These are phyloP conservation scores for Stachybotrys chartarum DNA, from an alignment of 2,329 filamentous ascomycete species.

Conservation along the genomic window DNA sequence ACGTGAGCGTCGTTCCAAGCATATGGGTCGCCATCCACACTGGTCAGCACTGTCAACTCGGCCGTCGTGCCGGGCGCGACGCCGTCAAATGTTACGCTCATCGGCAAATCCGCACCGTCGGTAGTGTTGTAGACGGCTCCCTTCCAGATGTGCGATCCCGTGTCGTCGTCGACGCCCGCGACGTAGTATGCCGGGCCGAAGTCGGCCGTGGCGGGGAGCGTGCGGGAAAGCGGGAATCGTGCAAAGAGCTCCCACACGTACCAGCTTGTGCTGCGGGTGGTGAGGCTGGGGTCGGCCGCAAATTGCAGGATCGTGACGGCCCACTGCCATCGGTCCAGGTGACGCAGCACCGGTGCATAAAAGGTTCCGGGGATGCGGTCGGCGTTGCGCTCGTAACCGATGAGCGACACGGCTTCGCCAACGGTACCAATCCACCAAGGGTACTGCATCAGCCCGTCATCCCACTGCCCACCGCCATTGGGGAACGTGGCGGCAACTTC, in stretches of 20 bases:
- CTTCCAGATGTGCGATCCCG: slow-evolving; percentile 39
- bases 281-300: slow-evolving; percentile 38
- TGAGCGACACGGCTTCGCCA: slow-evolving; percentile 56
- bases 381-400: slow-evolving; percentile 58
- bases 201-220: slow-evolving; percentile 26
- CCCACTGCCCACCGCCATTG: slow-evolving; percentile 43
- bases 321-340: slow-evolving; percentile 44
- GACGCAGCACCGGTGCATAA: slow-evolving; percentile 43
- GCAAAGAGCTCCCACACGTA: slow-evolving; percentile 43
- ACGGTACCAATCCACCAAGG: slow-evolving; percentile 55
- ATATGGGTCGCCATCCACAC: slow-evolving; percentile 30
- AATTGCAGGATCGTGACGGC: slow-evolving; percentile 42
- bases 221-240: slow-evolving; percentile 35
- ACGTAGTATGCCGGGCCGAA: slow-evolving; percentile 19
- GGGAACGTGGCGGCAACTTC: slow-evolving; percentile 46
- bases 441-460: slow-evolving; percentile 35
- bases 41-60: slow-evolving; percentile 37
- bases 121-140: slow-evolving; percentile 46
- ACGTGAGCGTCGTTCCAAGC: slow-evolving; percentile 35
- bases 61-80: slow-evolving; percentile 29
- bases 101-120: slow-evolving; percentile 32
- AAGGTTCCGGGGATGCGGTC: slow-evolving; percentile 48
- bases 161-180: neutral
- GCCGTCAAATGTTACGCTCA: slow-evolving; percentile 38
- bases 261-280: slow-evolving; percentile 43